phyloP scores from a whole-genome alignment of 371 early-diverging fungal genomes.

The Syncephalastrum sp. region DNA sequence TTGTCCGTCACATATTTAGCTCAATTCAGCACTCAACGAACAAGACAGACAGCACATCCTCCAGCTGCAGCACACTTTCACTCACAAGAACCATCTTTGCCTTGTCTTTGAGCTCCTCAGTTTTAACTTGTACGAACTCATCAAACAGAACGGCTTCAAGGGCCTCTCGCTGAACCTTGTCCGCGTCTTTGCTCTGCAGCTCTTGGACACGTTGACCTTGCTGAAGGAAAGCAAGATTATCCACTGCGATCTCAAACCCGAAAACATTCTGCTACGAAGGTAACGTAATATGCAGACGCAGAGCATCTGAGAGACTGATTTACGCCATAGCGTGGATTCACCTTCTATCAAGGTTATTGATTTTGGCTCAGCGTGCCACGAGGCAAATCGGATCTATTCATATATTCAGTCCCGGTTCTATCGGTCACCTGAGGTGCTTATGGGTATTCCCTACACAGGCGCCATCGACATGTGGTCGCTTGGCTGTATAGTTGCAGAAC shows the following conservation, averaged over 20 bases:
- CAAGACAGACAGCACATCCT: slow-evolving; percentile 82
- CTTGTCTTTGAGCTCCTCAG: slow-evolving; percentile 95
- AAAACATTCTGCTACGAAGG: slow-evolving; percentile 91
- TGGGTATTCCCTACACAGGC: slow-evolving; percentile 91
- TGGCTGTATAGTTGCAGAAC: slow-evolving; percentile 98
- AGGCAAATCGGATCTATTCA: slow-evolving; percentile 87
- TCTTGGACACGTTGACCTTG: slow-evolving; percentile 80
- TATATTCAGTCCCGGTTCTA: slow-evolving; percentile 99
- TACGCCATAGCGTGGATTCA: slow-evolving; percentile 60
- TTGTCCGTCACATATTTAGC: slow-evolving; percentile 25
- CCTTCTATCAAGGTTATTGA: slow-evolving; percentile 97
- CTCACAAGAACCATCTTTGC: slow-evolving; percentile 92
- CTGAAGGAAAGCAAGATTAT: slow-evolving; percentile 88
- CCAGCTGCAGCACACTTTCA: slow-evolving; percentile 87
- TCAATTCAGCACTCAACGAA: slow-evolving; percentile 78
- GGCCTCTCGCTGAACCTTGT: slow-evolving; percentile 91
- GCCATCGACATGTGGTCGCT: slow-evolving; percentile 99
- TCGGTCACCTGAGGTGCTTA: slow-evolving; percentile 94
- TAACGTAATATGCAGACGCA: slow-evolving; percentile 19
- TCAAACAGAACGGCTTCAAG: slow-evolving; percentile 93
- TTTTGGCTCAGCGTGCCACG: slow-evolving; percentile 96
- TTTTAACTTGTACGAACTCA: slow-evolving; percentile 95
- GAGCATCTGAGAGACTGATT: not conserved
- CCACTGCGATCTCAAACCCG: slow-evolving; percentile 99
- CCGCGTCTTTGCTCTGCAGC: slow-evolving; percentile 82